Conservation (phyloP, 1,284 basidiomycete genomes). For the Cutaneotrichosporon sp. region DNA sequence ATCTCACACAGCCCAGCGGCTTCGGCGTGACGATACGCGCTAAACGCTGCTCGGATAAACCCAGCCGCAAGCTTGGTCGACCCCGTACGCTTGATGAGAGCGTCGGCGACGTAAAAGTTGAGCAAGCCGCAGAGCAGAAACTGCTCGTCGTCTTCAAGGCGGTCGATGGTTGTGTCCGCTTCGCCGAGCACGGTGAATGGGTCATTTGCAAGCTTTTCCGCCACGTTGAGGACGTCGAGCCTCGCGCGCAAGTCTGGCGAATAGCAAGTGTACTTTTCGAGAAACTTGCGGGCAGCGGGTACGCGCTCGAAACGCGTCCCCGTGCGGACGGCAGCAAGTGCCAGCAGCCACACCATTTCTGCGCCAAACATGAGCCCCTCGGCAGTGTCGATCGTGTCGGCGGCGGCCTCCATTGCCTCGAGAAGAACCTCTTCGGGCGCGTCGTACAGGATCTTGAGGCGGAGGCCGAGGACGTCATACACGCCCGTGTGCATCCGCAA, state of each 20-base stretch:
- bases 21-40: slow-evolving; percentile 8
- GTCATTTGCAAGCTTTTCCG: slow-evolving; percentile 1
- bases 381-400: background rate
- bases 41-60: slow-evolving; percentile 17
- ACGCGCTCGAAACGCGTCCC: slow-evolving; percentile 4
- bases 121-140: slow-evolving; percentile 21
- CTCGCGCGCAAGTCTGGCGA: slow-evolving; percentile 12
- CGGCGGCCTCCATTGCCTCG: slow-evolving; percentile 1
- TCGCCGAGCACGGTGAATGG: slow-evolving; percentile 6
- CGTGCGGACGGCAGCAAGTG: slow-evolving; percentile 14
- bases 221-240: slow-evolving; percentile 5
- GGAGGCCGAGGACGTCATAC: slow-evolving; percentile 16
- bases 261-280: slow-evolving; percentile 5
- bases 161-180: slow-evolving; percentile 19
- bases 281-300: background rate
- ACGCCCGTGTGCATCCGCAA: slow-evolving; percentile 20
- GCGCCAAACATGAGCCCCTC: slow-evolving; percentile 14
- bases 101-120: slow-evolving; percentile 17
- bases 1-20: slow-evolving; percentile 19
- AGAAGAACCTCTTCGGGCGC: slow-evolving; percentile 19
- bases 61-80: slow-evolving; percentile 16
- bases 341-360: slow-evolving; percentile 26
- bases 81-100: slow-evolving; percentile 12
- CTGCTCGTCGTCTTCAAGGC: slow-evolving; percentile 12
- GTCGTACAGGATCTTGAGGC: slow-evolving; percentile 29